Conservation (phyloP, 495 filamentous ascomycete genomes). For the Apodospora peruviana region DNA sequence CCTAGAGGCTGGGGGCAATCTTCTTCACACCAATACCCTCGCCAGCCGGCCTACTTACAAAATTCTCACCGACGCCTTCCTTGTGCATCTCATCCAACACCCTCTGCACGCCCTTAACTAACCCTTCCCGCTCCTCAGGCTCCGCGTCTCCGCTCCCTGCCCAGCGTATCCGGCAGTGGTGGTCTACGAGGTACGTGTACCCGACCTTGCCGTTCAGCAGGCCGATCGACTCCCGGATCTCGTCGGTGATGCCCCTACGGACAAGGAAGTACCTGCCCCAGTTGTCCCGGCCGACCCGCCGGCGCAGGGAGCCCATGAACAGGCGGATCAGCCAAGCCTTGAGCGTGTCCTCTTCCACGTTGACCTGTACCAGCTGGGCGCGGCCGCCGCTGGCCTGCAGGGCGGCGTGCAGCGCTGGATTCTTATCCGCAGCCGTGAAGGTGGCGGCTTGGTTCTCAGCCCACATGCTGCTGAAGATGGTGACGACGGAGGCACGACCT, state of each 20-base stretch:
- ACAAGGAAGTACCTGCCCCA: conserved; percentile 80
- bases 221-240: conserved; percentile 71
- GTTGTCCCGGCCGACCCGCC: conserved; percentile 49
- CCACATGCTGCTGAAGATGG: conserved; percentile 76
- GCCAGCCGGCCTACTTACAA: conserved; percentile 5
- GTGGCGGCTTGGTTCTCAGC: conserved; percentile 71
- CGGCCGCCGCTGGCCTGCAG: conserved; percentile 37
- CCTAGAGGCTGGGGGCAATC: too few species aligned
- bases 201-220: conserved; percentile 84
- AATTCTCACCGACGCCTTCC: conserved; percentile 16
- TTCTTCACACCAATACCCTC: neutral
- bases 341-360: conserved; percentile 73
- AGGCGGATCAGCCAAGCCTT: conserved; percentile 68
- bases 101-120: conserved; percentile 63
- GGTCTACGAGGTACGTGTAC: conserved; percentile 89
- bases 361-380: conserved; percentile 76
- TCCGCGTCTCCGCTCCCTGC: conserved; percentile 79
- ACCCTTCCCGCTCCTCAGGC: conserved; percentile 59
- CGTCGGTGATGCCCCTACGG: conserved; percentile 64
- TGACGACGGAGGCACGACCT: conserved; percentile 71
- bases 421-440: conserved; percentile 58
- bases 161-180: conserved; percentile 86
- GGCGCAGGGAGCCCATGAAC: conserved; percentile 60
- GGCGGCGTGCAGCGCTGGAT: conserved; percentile 56
- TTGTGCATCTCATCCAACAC: conserved; percentile 56